Base-by-base conservation (phyloP, 2,329 filamentous ascomycete species). In the Pestalotiopsis sp. region DNA sequence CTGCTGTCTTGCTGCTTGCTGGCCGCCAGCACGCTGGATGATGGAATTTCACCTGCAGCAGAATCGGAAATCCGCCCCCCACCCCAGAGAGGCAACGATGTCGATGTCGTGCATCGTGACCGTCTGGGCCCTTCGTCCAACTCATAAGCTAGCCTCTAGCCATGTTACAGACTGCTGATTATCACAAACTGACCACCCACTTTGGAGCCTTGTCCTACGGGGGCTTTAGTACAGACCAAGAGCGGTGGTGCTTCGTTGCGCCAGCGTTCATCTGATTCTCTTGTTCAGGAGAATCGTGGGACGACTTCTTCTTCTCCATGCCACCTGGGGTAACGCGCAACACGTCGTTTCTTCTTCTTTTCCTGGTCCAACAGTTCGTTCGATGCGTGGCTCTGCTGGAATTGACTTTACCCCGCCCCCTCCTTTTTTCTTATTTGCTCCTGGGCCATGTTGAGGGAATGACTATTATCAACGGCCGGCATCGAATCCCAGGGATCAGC, bases 401-500 rank as follows among this genome's bases (percentile, higher is more conserved):
- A 31, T 66, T 64, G 61, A 64, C 38, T 49, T 64, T 66, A 66
- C 63, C 63, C 63, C 63, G 63, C 63, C 63, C 63, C 63, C 63
- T 66, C 63, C 39, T 64, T 64, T 64, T 27, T 64, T 27, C 63
- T 66, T 45, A 25, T 64, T 64, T 64, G 13, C 39, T 27, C 23
- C 23, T 52, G 59, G 13, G 14, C 45, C 63, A 66, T 57, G 63
- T 25, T 31, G 41, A n/a, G 20, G 45, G 17, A 23, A 62, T 62
- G 57, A 36, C 27, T 27, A 66, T 20, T 66, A 23, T 57, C 49
- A 66, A 45, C 63, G 25, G 63, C 23, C 63, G 63, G 57, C 63
- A 56, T 66, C 71, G 73, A 74, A 70, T 73, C 64, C 7, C 60
- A 39, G 60, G 38, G 36, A 63, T 36, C 17, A 31, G 17, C 20